Conservation (phyloP, 75 land plant genomes). For the Sequoia sempervirens region DNA sequence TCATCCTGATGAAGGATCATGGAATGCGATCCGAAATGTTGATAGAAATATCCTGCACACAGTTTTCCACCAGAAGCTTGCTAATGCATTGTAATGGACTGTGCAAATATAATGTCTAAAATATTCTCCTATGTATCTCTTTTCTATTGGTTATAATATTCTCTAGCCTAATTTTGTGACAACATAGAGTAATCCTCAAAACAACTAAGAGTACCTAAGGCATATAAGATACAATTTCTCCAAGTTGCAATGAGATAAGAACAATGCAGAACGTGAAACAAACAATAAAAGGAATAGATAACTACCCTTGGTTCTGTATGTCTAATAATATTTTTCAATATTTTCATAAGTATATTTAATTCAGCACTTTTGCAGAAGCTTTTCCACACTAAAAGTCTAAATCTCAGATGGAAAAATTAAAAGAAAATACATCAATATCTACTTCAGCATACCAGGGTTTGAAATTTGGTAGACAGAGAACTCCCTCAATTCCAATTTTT, state of each 20-base stretch:
- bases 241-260: not conserved
- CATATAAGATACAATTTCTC: not conserved
- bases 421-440: not conserved
- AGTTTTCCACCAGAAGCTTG: not conserved
- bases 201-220: not conserved
- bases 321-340: not conserved
- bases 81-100: not conserved
- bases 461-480: slow-evolving; percentile 82
- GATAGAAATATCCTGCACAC: no score
- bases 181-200: not conserved
- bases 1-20: no score
- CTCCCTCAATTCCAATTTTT: slow-evolving; percentile 66
- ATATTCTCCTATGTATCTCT: not conserved
- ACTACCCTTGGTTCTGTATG: not conserved
- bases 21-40: no score
- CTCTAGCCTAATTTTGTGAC: not conserved
- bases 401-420: not conserved
- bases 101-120: no score
- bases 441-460: slow-evolving; percentile 70
- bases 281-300: not conserved
- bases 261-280: not conserved
- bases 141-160: not conserved
- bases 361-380: not conserved
- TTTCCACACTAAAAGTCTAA: not conserved
- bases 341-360: not conserved